These are phyloP conservation scores for Hyaloperonospora arabidopsidis DNA, from an alignment of 352 stramenopile species.

Conservation along the genomic window DNA sequence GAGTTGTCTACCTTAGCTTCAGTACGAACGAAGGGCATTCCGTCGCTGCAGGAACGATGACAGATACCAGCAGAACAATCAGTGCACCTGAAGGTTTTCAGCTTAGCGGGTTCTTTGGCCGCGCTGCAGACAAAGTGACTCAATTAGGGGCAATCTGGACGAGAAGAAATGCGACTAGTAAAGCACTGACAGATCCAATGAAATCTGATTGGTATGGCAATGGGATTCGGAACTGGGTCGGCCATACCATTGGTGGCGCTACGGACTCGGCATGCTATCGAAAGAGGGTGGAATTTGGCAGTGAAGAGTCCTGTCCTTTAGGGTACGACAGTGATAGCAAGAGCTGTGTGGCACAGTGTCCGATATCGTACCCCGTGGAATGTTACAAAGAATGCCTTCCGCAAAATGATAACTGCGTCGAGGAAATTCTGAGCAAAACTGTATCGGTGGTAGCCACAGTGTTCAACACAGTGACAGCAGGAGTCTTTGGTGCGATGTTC, in stretches of 20 bases:
- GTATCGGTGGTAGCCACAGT: slow-evolving; percentile 25
- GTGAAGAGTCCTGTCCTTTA: slow-evolving; percentile 15
- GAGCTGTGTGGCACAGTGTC: slow-evolving; percentile 35
- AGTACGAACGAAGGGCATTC: slow-evolving; percentile 17
- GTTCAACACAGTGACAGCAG: slow-evolving; percentile 32
- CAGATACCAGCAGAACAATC: slow-evolving; percentile 11
- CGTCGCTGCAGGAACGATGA: slow-evolving; percentile 12
- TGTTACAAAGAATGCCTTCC: slow-evolving; percentile 54
- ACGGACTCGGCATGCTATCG: slow-evolving; percentile 28
- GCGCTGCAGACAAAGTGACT: slow-evolving; percentile 12
- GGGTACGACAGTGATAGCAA: slow-evolving; percentile 18
- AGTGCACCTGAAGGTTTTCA: slow-evolving; percentile 23
- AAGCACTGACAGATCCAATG: slow-evolving; percentile 21
- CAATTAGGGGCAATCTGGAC: slow-evolving; percentile 28
- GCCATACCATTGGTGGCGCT: slow-evolving; percentile 16
- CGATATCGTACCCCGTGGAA: slow-evolving; percentile 49
- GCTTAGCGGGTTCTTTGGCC: slow-evolving; percentile 27
- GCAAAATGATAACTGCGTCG: slow-evolving; percentile 36
- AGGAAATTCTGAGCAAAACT: slow-evolving; percentile 31
- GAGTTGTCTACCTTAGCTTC: slow-evolving; percentile 26
- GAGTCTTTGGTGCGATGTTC: slow-evolving; percentile 33
- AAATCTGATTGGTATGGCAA: slow-evolving; percentile 20
- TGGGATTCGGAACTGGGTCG: slow-evolving; percentile 32
- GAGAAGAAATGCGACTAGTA: slow-evolving; percentile 13
- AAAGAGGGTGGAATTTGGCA: slow-evolving; percentile 15